Evolutionary conservation across 2,329 filamentous ascomycete genomes (phyloP), one percentile per base, ranked within the genome.

Genomic region (Coccinonectria pachysandricola): DNA sequence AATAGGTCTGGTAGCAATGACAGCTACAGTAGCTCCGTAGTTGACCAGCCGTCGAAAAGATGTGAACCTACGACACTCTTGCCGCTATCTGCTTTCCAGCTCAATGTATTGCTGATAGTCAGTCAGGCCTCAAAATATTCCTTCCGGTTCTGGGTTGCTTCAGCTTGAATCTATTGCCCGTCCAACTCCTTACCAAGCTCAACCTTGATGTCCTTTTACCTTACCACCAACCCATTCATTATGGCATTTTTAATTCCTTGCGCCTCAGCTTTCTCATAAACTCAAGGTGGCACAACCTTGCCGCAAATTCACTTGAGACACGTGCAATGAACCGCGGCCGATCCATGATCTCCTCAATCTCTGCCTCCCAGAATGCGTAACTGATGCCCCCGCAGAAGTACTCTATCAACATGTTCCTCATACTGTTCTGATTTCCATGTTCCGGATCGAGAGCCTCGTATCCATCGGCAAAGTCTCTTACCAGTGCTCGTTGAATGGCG

Each of bases 321-420:
- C 39, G 37, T 6, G 33, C 36, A 15, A 56, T 40, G 30, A 56
- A 56, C 12, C 34, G 35, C 5, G 50, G 45, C 11, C 43, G 34
- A 18, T 51, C 40, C 18, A 36, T 27, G 12, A 56, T 31, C 13
- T 41, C 39, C 8, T 45, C 42, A 31, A 42, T 40, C 8, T 22
- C 29, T 4, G 22, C 21, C 7, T 39, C 35, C 52, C 52, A 56
- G 5, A 39, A 35, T 0, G 24, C 23, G 32, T 44, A 53, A 23
- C 37, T 42, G 19, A 55, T 37, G 5, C 49, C 49, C 21, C 48
- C 50, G 27, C 44, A 48, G 26, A 56, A 55, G 24, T 54, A 54
- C 7, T 37, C 32, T n/a, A 54, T 36, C 23, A 56, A 41, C 7
- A 20, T 27, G 4, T 30, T 23, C 3, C 28, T 41, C 7, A 56